Base-by-base conservation (phyloP, 192 early-diverging fungal species). In the Helicostylum pulchrum region DNA sequence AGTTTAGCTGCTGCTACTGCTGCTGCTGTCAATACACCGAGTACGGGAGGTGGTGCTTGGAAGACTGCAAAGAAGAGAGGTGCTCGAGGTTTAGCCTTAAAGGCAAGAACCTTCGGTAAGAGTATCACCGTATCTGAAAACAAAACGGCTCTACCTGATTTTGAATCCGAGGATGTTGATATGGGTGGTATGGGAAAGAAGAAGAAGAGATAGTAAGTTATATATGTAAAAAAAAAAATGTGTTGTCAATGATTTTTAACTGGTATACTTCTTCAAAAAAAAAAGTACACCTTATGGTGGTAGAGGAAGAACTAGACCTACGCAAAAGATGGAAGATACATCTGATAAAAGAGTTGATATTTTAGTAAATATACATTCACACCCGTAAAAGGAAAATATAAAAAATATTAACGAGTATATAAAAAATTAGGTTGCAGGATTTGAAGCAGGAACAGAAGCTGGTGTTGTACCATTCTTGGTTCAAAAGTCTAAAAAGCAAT, bases 401-500 rank as follows among this genome's bases (percentile, higher is more conserved):
- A 17, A 7, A 17, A 2, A 19, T 4, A 14, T 15, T 48, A 48
- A 12, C 4, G 11, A 19, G 1, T 19, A 9, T 54, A 11, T 53
- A n/a, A n/a, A n/a, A n/a, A n/a, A n/a, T n/a, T n/a, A 70, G 68
- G 42, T 70, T 9, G 34, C 39, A 57, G 68, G 68, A 15, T 70
- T 47, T 39, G 61, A 53, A 30, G 42, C 65, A 20, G 65, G 66
- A 5, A 64, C 61, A 8, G 66, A 68, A 17, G 34, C 42, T 12
- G 50, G 49, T 31, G 26, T 73, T n/a, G 30, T 73, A 9, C 66
- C 60, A 10, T 73, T 53, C 30, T 23, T 73, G 11, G 59, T 68
- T 19, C 45, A 47, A 21, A 73, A 67, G 39, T 67, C 65, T 12
- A 73, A 73, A 48, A 62, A 64, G 31, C 17, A 62, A 21, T 73